Evolutionary conservation across 2,329 filamentous ascomycete species (phyloP).

Genomic region (Sphaerostilbella broomeana): DNA sequence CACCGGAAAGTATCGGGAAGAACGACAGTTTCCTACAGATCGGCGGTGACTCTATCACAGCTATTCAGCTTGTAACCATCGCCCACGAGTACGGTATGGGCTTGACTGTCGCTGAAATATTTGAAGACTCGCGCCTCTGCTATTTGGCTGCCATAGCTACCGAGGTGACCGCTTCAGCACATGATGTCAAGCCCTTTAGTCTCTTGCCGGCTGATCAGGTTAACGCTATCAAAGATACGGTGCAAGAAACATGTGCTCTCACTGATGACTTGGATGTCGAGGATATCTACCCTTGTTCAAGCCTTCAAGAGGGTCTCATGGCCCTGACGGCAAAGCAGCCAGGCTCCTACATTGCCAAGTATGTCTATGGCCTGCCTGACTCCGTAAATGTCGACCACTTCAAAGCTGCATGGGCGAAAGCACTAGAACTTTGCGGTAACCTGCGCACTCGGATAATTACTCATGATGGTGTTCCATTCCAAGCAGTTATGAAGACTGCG

Average conservation of each 20-base stretch:
- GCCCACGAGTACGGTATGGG: conserved; percentile 9
- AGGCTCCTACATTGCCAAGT: conserved; percentile 30
- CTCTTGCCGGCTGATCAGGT: neutral
- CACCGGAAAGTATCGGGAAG: conserved; percentile 6
- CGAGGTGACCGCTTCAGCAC: neutral
- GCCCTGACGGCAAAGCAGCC: conserved; percentile 25
- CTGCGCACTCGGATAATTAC: conserved; percentile 19
- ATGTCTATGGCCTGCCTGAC: conserved; percentile 17
- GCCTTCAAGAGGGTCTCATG: conserved; percentile 19
- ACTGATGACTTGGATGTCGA: conserved; percentile 5
- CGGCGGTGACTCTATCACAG: conserved; percentile 15
- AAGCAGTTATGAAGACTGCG: no score
- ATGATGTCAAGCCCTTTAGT: conserved; percentile 4
- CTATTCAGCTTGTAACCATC: conserved; percentile 13
- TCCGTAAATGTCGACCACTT: conserved; percentile 13
- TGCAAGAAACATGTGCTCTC: neutral
- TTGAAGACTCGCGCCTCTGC: conserved; percentile 12
- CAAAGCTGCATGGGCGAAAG: conserved; percentile 15
- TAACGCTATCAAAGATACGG: neutral
- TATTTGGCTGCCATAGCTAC: conserved; percentile 5
- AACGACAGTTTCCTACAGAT: conserved; percentile 15
- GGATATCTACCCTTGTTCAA: conserved; percentile 18
- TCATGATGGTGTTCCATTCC: no score
- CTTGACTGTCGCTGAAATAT: conserved; percentile 12
- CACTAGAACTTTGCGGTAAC: conserved; percentile 11